Conservation (phyloP, 768 basidiomycete genomes). For the Kwoniella dejecticola region DNA sequence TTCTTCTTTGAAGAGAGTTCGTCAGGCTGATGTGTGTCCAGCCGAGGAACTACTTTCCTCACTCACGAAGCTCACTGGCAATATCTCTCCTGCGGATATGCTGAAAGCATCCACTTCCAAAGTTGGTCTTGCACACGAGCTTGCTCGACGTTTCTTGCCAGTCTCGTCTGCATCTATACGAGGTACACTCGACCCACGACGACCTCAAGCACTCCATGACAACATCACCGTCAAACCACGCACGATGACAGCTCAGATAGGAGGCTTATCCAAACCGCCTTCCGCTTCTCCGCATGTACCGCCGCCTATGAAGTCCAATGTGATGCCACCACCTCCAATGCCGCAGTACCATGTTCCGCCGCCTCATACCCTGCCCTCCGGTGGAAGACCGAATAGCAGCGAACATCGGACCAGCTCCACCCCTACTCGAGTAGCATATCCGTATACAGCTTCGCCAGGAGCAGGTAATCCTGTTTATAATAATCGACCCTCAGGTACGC, state of each 20-base stretch:
- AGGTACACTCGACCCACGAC: conserved; percentile 50
- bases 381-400: background rate
- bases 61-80: conserved; percentile 30
- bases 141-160: conserved; percentile 38
- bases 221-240: conserved; percentile 33
- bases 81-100: conserved; percentile 29
- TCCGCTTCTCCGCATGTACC: conserved; percentile 14
- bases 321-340: conserved; percentile 23
- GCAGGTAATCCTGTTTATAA: background rate
- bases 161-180: conserved; percentile 35
- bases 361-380: conserved; percentile 15
- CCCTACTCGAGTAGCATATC: conserved; percentile 7
- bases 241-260: conserved; percentile 15
- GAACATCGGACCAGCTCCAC: conserved; percentile 1
- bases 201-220: conserved; percentile 49
- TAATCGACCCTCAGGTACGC: background rate
- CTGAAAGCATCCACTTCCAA: conserved; percentile 18
- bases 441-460: background rate
- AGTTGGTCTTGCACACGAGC: conserved; percentile 34
- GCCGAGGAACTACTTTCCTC: conserved; percentile 37
- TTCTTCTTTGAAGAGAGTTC: background rate
- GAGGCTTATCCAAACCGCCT: conserved; percentile 5
- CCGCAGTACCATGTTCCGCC: conserved; percentile 14
- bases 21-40: background rate
- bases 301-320: conserved; percentile 10